Evolutionary conservation across 2,329 filamentous ascomycete genomes (phyloP).

Genomic region (Sphaerostilbella broomeana): DNA sequence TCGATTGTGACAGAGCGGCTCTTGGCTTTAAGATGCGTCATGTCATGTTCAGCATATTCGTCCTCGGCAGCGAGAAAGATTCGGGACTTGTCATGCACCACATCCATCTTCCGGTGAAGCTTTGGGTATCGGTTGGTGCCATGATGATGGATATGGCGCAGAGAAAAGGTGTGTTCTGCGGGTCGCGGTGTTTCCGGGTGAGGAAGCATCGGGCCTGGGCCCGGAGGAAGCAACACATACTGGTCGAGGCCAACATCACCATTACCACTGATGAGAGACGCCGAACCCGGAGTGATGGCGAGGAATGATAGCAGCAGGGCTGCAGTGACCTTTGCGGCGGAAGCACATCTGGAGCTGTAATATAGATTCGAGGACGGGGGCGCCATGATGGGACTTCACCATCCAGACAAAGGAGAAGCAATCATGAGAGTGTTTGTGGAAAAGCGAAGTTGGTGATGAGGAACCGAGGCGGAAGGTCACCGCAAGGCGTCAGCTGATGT

Average conservation of each 20-base stretch:
- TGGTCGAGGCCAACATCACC: conserved; percentile 30
- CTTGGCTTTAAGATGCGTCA: conserved; percentile 51
- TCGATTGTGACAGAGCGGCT: conserved; percentile 67
- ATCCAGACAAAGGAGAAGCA: conserved; percentile 1
- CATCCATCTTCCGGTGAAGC: conserved; percentile 70
- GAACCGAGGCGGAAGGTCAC: background rate
- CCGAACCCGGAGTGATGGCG: conserved; percentile 44
- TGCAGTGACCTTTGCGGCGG: conserved; percentile 57
- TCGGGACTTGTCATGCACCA: conserved; percentile 45
- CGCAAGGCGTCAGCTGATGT: conserved; percentile 12
- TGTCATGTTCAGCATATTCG: conserved; percentile 43
- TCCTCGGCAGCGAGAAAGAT: conserved; percentile 59
- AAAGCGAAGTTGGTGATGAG: background rate
- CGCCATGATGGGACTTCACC: conserved; percentile 10
- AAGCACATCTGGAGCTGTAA: conserved; percentile 37
- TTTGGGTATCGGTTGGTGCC: conserved; percentile 72
- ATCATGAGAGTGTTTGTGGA: conserved; percentile 8
- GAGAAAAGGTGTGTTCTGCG: conserved; percentile 54
- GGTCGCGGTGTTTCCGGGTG: conserved; percentile 38
- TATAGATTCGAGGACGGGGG: conserved; percentile 9
- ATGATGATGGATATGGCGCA: conserved; percentile 90
- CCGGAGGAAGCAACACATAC: conserved; percentile 38
- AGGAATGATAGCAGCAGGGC: conserved; percentile 61
- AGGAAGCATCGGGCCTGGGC: conserved; percentile 31
- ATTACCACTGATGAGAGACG: conserved; percentile 29